Evolutionary conservation across 441 rosid species (phyloP), one percentile per base, ranked within the genome.

Genomic region (Arabidopsis hybrid): DNA sequence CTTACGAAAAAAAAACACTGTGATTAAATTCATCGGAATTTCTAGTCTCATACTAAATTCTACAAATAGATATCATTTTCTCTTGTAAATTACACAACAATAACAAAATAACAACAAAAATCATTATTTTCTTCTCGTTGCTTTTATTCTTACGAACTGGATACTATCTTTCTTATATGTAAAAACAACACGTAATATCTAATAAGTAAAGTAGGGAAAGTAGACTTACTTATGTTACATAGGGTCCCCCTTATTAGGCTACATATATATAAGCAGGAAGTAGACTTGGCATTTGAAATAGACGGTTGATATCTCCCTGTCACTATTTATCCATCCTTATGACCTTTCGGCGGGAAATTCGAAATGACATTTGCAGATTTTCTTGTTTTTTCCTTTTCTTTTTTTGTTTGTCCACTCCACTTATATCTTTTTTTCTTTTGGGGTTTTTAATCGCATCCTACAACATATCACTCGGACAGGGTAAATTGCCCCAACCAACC

Each of bases 301-400:
- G 60, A 72, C 45, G 69, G 69, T 16, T 66, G 80, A 52, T 77
- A 66, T 60, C 11, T 53, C 13, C 60, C 11, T 72, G 57, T 72
- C 74, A 50, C 69, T 26, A 45, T 65, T 49, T 16, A 12, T 21
- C 39, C 39, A 47, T 34, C 31, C 40, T 39, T 6, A 39, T 40
- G 43, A 1, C 29, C 77, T 72, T 72, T 67, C 70, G 74, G 81
- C 81, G 78, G 81, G 81, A 78, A 78, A 67, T 78, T 72, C 78
- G 77, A 78, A 78, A 53, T 72, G 77, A 78, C 77, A 78, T 60
- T 61, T 36, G 53, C 16, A 73, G 74, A 72, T 61, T 55, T 67
- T 9, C 34, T 60, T 61, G 65, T 52, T 72, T 38, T 7, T 47
- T 21, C n/a, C 2, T 47, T 21, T 14, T 56, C 13, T 11, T 11